A percentile compares a stretch with the other conserved stretches of the same genome.
Evolutionary conservation across 2,329 filamentous ascomycete genomes (phyloP).

Genomic region (Clonostachys byssicola): DNA sequence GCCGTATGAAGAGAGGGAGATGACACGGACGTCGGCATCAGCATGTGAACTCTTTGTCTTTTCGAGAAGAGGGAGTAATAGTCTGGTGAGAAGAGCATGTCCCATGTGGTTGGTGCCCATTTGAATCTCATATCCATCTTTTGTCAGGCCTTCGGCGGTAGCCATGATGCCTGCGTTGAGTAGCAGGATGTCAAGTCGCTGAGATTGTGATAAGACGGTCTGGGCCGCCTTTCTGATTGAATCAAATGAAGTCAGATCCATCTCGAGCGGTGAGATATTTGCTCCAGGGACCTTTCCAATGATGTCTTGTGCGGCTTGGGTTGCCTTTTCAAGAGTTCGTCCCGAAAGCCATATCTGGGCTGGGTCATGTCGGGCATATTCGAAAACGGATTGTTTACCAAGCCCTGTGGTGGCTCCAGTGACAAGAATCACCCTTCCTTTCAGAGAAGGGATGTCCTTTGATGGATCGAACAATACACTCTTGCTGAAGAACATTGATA

Average conservation of each 20-base stretch:
- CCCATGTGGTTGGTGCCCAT: slow-evolving; percentile 46
- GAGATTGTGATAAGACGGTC: slow-evolving; percentile 9
- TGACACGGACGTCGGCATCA: slow-evolving; percentile 15
- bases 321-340: slow-evolving; percentile 31
- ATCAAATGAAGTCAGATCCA: slow-evolving; percentile 38
- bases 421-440: slow-evolving; percentile 2
- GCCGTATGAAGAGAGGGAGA: slow-evolving; percentile 16
- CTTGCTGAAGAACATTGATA: too few species aligned
- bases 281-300: slow-evolving; percentile 9
- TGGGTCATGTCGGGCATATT: slow-evolving; percentile 27
- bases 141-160: slow-evolving; percentile 23
- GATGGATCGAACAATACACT: neutral
- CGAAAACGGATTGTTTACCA: neutral
- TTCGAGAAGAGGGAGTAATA: slow-evolving; percentile 22
- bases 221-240: slow-evolving; percentile 25
- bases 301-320: slow-evolving; percentile 22
- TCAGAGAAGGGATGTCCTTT: neutral
- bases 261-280: slow-evolving; percentile 3
- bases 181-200: slow-evolving; percentile 36
- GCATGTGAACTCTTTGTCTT: slow-evolving; percentile 13
- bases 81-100: slow-evolving; percentile 36
- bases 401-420: slow-evolving; percentile 3
- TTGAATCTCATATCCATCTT: slow-evolving; percentile 42
- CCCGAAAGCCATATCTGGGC: slow-evolving; percentile 44
- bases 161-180: slow-evolving; percentile 42